phyloP scores from a whole-genome alignment of 306 rosid species.

The Arachis hypogaea region DNA sequence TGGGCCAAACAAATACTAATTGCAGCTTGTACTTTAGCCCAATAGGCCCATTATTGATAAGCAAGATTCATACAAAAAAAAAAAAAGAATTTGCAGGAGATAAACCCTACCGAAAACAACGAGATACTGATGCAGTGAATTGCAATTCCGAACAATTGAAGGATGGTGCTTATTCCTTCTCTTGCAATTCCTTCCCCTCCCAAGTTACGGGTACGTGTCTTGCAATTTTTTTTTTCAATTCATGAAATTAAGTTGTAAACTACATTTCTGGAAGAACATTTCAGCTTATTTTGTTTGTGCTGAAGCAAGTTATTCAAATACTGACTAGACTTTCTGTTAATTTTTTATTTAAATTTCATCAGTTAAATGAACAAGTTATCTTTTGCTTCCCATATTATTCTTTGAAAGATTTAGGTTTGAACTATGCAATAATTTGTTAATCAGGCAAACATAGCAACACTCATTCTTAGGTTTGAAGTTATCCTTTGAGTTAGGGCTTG shows the following conservation, averaged over 20 bases:
- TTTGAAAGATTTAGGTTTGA: not conserved
- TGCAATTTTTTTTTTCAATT: not conserved
- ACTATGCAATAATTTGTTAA: not conserved
- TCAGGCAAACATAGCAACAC: not conserved
- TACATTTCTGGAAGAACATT: conserved; percentile 9
- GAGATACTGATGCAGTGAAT: not conserved
- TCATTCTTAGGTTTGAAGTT: not conserved
- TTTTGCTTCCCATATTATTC: not conserved
- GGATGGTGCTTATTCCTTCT: conserved; percentile 47
- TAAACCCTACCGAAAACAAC: conserved; percentile 12
- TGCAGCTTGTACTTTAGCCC: not conserved
- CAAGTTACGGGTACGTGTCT: conserved; percentile 41
- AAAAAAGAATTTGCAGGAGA: not conserved
- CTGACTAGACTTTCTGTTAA: not conserved
- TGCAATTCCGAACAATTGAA: conserved; percentile 6
- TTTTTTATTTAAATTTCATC: conserved; percentile 5
- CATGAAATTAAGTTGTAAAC: not conserved
- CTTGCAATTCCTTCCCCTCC: conserved; percentile 47
- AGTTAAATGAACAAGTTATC: not conserved
- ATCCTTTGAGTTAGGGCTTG: not conserved
- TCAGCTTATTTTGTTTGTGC: not conserved
- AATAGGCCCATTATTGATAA: not conserved
- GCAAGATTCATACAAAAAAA: too few species aligned
- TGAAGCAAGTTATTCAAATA: not conserved
- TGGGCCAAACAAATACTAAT: not conserved